Evolutionary conservation across 2,329 filamentous ascomycete species (phyloP).

Genomic region (Exserohilum turcica): DNA sequence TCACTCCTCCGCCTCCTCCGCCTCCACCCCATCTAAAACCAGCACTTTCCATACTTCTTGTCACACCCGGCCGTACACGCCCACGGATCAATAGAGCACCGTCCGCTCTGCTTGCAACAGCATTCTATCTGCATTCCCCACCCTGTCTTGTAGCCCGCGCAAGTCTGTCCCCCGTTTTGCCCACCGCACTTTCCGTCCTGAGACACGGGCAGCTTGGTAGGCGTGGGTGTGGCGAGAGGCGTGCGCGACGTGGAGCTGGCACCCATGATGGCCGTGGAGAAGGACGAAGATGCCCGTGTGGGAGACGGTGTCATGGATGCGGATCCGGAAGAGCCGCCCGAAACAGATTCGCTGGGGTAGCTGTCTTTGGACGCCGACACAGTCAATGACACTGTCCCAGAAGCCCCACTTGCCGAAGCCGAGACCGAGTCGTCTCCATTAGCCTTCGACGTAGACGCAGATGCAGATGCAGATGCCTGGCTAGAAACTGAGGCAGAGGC

Average conservation of each 20-base stretch:
- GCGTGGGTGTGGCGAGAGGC: constrained; percentile 20
- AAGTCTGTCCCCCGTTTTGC: constrained; percentile 29
- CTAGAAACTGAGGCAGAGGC: neutral
- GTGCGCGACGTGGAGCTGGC: constrained; percentile 23
- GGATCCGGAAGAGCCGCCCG: constrained; percentile 1
- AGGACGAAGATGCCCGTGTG: constrained; percentile 1
- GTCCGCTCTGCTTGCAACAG: constrained; percentile 30
- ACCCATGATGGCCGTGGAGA: constrained; percentile 10
- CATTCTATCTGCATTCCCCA: constrained; percentile 29
- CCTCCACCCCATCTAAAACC: constrained; percentile 12
- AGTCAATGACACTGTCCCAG: constrained; percentile 1
- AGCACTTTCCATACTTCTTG: constrained; percentile 36
- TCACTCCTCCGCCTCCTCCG: neutral
- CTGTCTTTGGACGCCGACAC: constrained; percentile 12
- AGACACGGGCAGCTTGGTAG: constrained; percentile 22
- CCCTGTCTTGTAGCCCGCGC: constrained; percentile 30
- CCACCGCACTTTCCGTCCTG: constrained; percentile 35
- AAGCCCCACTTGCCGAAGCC: constrained; percentile 2
- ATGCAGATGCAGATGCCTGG: constrained; percentile 15
- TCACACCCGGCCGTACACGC: constrained; percentile 37
- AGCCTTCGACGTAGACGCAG: constrained; percentile 6
- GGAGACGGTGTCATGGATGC: constrained; percentile 6
- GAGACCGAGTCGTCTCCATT: constrained; percentile 11
- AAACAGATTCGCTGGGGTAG: constrained; percentile 15
- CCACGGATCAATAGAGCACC: constrained; percentile 28